Base-by-base conservation (phyloP, 2,329 filamentous ascomycete genomes). In the Colletotrichum sansevieriae region DNA sequence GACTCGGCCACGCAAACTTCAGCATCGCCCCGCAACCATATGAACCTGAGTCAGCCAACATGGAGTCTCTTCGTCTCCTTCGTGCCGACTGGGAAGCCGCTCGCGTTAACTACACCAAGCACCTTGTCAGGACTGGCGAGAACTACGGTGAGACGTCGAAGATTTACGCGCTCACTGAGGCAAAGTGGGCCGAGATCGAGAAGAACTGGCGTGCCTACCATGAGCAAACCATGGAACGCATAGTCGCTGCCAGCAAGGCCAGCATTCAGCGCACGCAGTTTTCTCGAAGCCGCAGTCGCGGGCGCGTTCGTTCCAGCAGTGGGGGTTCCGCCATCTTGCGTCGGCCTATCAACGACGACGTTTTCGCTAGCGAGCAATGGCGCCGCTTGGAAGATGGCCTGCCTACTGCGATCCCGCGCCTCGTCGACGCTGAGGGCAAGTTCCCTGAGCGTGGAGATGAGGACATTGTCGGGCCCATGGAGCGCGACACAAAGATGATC, bases 391-490 rank as follows among this genome's bases (percentile, higher is more conserved):
- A 86, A 62, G 86, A 89, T 63, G 81, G 86, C 66, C 82, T 90
- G 35, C 84, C 91, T 47, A 88, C 87, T 68, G 88, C 88, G 65
- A 88, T 94, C 71, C 91, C 92, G 0, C 85, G 87, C 29, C 87
- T 95, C 73, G 84, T 91, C 71, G 90, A 92, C 76, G 84, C 91
- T 76, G 86, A 92, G 71, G 91, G 92, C 76, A 97, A 98, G 79
- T 98, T 97, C 75, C 94, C 94, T 25, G 90, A 91, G 73, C 88
- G 95, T 37, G 94, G 94, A 60, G 94, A 97, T 75, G 91, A 95
- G 74, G 95, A 97, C 78, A 97, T 98, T 76, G 94, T 98, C 51
- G 95, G 95, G 1, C 95, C 95, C 7, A 97, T 98, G 95, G 88
- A 90, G 73, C 86, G 87, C 12, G 85, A 88, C 72, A 82, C 83